Evolutionary conservation across 1,284 basidiomycete genomes (phyloP).

Genomic region (Heterobasidion irregulare): DNA sequence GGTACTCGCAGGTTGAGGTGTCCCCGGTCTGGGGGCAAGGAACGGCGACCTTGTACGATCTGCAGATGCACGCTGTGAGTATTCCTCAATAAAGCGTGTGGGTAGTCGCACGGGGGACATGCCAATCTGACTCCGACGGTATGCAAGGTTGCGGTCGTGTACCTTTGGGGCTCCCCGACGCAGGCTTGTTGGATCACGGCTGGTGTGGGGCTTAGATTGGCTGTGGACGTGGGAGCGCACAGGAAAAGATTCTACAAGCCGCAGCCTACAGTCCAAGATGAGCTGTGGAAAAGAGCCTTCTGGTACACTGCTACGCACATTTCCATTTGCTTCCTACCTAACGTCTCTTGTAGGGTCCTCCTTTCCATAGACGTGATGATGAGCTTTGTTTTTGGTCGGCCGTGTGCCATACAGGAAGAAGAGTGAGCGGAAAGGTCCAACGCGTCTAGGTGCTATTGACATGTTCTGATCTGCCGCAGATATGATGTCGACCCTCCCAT

Average conservation of each 20-base stretch:
- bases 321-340: not conserved
- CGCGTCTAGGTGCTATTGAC: not conserved
- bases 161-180: conserved; percentile 51
- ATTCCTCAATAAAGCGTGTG: not conserved
- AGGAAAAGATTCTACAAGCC: conserved; percentile 34
- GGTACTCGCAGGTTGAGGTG: conserved; percentile 56
- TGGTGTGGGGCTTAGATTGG: conserved; percentile 63
- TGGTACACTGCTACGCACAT: conserved; percentile 37
- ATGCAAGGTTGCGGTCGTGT: conserved; percentile 16
- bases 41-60: conserved; percentile 62
- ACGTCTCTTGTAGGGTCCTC: conserved; percentile 38
- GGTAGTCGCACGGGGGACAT: not conserved
- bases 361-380: conserved; percentile 50
- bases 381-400: conserved; percentile 66
- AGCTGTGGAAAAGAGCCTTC: conserved; percentile 73
- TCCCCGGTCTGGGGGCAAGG: conserved; percentile 39
- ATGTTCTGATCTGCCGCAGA: conserved; percentile 23
- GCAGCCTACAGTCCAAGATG: conserved; percentile 41
- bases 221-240: conserved; percentile 63
- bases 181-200: conserved; percentile 68
- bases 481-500: conserved; percentile 72
- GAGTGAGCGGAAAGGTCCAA: conserved; percentile 36
- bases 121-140: not conserved
- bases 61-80: conserved; percentile 55
- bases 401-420: conserved; percentile 75